phyloP scores from a whole-genome alignment of 768 basidiomycete genomes.

The Lenzites betulinus region DNA sequence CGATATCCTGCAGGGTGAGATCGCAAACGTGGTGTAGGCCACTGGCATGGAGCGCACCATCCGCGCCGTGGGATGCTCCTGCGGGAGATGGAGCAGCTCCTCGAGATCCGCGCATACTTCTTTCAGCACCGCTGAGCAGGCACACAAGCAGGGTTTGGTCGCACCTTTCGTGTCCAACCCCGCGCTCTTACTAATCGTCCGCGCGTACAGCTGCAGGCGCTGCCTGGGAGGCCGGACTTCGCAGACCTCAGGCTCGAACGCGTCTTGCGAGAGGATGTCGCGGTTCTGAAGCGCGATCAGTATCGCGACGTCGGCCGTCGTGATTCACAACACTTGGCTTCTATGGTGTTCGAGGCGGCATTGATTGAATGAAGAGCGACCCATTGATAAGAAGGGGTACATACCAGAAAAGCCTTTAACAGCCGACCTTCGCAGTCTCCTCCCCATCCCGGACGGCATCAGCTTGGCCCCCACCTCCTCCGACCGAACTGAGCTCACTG shows the following conservation, averaged over 20 bases:
- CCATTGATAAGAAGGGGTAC: slow-evolving; percentile 25
- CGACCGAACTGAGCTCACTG: too few relatives aligned
- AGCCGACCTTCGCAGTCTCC: slow-evolving; percentile 84
- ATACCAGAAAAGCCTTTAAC: slow-evolving; percentile 81
- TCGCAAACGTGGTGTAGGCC: slow-evolving; percentile 94
- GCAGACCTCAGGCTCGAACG: slow-evolving; percentile 77
- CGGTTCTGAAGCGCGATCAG: slow-evolving; percentile 85
- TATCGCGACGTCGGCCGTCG: slow-evolving; percentile 90
- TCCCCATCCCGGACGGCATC: too few relatives aligned
- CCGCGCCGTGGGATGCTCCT: slow-evolving; percentile 71
- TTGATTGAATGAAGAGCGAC: not conserved
- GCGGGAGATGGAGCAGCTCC: slow-evolving; percentile 86
- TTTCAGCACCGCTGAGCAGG: slow-evolving; percentile 8
- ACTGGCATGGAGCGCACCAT: slow-evolving; percentile 94
- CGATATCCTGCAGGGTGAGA: slow-evolving; percentile 91
- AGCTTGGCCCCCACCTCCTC: too few relatives aligned
- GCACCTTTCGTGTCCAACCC: slow-evolving; percentile 87
- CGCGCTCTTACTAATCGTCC: slow-evolving; percentile 90
- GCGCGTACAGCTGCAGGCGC: slow-evolving; percentile 70
- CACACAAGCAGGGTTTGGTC: slow-evolving; percentile 12
- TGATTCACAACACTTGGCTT: slow-evolving; percentile 74
- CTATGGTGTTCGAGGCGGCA: slow-evolving; percentile 53
- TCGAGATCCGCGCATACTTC: slow-evolving; percentile 69
- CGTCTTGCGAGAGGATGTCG: slow-evolving; percentile 80
- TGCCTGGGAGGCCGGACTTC: slow-evolving; percentile 40